A percentile compares a stretch with the other conserved stretches of the same genome.
These are phyloP conservation scores for Fusarium pininemorale DNA, from an alignment of 2,329 filamentous ascomycete species.

Conservation along the genomic window DNA sequence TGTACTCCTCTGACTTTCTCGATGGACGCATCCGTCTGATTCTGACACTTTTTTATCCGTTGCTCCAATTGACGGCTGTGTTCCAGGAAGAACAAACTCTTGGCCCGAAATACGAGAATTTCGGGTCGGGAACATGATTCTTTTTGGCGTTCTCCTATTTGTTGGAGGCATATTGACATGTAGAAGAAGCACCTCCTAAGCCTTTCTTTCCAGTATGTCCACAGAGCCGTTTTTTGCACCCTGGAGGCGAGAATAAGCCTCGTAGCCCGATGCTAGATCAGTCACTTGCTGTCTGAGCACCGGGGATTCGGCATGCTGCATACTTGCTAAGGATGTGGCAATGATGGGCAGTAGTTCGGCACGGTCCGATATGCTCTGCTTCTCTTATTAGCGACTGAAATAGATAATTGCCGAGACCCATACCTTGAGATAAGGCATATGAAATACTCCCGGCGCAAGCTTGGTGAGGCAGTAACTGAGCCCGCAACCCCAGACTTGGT, in stretches of 20 bases:
- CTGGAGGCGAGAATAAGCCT: background rate
- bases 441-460: conserved; percentile 50
- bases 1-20: background rate
- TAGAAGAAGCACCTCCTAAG: conserved; percentile 41
- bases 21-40: background rate
- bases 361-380: conserved; percentile 41
- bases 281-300: conserved; percentile 44
- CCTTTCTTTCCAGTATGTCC: conserved; percentile 24
- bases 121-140: background rate
- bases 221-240: background rate
- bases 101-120: background rate
- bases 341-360: conserved; percentile 43
- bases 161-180: conserved; percentile 18
- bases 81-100: background rate
- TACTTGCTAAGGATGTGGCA: conserved; percentile 44
- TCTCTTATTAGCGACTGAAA: conserved; percentile 5
- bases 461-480: conserved; percentile 37
- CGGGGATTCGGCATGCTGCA: conserved; percentile 49
- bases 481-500: conserved; percentile 29
- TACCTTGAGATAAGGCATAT: conserved; percentile 50
- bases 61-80: background rate
- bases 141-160: background rate
- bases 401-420: background rate
- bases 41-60: background rate
- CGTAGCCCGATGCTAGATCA: background rate